Percentiles rank a stretch among this genome's conserved stretches.
Evolutionary conservation across 2,329 filamentous ascomycete species (phyloP).

Genomic region (Sporothrix phasma): DNA sequence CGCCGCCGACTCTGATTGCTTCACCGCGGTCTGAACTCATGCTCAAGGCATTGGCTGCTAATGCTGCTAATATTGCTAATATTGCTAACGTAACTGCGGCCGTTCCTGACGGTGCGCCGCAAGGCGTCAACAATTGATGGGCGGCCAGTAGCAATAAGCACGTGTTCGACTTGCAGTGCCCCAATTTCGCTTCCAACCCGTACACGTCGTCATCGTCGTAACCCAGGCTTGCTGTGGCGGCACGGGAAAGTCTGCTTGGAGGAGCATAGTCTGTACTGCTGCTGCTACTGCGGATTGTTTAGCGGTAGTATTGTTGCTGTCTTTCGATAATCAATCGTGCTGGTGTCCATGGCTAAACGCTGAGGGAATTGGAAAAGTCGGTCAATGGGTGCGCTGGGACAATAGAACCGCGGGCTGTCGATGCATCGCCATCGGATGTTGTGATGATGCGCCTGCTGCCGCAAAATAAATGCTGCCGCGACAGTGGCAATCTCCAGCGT

Average conservation of each 20-base stretch:
- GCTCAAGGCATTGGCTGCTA: no score
- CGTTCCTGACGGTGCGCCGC: slow-evolving; percentile 10
- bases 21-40: slow-evolving; percentile 19
- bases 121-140: slow-evolving; percentile 9
- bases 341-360: not conserved
- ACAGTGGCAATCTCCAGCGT: not conserved
- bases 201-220: slow-evolving; percentile 34
- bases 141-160: not conserved
- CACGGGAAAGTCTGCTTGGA: not conserved
- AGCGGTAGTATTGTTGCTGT: not conserved
- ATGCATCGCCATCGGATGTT: slow-evolving; percentile 10
- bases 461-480: not conserved
- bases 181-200: slow-evolving; percentile 44
- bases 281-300: not conserved
- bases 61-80: slow-evolving; percentile 4
- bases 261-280: not conserved
- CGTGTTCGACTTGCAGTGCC: slow-evolving; percentile 23
- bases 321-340: not conserved
- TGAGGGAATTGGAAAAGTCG: slow-evolving; percentile 31
- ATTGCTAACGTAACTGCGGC: slow-evolving; percentile 1
- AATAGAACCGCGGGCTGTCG: slow-evolving; percentile 8
- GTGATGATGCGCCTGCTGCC: not conserved
- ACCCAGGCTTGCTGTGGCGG: slow-evolving; percentile 21
- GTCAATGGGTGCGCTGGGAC: slow-evolving; percentile 18
- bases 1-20: slow-evolving; percentile 17